Conservation (phyloP, 305 asterid genomes). For the Fraxinus sp. region DNA sequence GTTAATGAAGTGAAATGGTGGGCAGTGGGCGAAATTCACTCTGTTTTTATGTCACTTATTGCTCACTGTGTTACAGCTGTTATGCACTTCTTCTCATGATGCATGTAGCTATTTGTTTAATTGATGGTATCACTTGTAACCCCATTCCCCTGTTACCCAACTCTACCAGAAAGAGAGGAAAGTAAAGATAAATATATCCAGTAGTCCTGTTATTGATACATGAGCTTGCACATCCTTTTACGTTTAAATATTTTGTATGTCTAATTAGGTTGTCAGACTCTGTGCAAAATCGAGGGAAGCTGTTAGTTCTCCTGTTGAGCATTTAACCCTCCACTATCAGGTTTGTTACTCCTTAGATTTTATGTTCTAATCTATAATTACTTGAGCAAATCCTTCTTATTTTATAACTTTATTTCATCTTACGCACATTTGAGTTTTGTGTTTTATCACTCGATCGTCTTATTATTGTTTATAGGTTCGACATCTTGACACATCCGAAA, state of each 20-base stretch:
- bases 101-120: not conserved
- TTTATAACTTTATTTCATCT: not conserved
- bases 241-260: not conserved
- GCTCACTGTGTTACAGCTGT: not conserved
- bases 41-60: not conserved
- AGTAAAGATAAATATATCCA: not conserved
- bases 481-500: constrained; percentile 93
- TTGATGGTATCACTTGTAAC: constrained; percentile 8
- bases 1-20: not conserved
- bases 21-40: not conserved
- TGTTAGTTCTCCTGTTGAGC: constrained; percentile 98
- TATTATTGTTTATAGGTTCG: constrained; percentile 57
- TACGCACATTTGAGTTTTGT: not conserved
- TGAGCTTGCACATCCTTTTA: not conserved
- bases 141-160: not conserved
- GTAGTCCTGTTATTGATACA: constrained; percentile 11
- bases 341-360: constrained; percentile 33
- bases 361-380: not conserved
- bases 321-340: constrained; percentile 96
- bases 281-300: constrained; percentile 99
- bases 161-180: not conserved
- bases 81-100: not conserved
- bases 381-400: not conserved
- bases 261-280: constrained; percentile 80
- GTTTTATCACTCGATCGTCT: constrained; percentile 11